Conservation (phyloP, 192 early-diverging fungal species). For the Podila epigama region DNA sequence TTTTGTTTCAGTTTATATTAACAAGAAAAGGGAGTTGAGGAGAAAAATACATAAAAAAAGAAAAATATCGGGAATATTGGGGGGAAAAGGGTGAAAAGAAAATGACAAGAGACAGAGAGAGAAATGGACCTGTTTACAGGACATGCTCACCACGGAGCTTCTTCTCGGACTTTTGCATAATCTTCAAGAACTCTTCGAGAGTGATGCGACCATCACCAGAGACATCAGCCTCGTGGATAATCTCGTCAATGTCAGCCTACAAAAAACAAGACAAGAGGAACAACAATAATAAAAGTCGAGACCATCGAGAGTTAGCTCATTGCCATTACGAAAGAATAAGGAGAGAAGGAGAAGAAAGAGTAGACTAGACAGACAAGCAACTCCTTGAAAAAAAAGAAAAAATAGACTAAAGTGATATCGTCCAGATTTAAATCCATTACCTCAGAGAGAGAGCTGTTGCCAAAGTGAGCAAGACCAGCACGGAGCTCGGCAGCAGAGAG, state of each 20-base stretch:
- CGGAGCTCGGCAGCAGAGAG: conserved; percentile 46
- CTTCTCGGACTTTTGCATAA: conserved; percentile 64
- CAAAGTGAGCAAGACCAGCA: conserved; percentile 46
- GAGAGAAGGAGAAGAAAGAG: background rate
- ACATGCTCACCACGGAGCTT: conserved; percentile 52
- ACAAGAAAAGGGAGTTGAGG: too few species aligned
- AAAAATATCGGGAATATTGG: background rate
- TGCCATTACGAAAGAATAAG: background rate
- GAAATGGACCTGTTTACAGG: conserved; percentile 11
- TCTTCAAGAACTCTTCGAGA: conserved; percentile 91
- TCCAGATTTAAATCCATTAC: background rate
- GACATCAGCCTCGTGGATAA: conserved; percentile 80
- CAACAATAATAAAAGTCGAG: background rate
- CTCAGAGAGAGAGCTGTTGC: conserved; percentile 46
- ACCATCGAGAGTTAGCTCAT: background rate
- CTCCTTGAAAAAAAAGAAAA: background rate
- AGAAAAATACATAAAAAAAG: too few species aligned
- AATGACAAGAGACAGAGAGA: background rate
- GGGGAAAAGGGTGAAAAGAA: background rate
- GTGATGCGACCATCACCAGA: conserved; percentile 90
- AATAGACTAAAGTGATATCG: background rate
- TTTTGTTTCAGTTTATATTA: too few species aligned
- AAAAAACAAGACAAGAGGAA: background rate
- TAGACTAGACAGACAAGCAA: background rate
- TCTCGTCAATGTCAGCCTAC: conserved; percentile 61